phyloP scores from a whole-genome alignment of 2,329 filamentous ascomycete species.

The Pezicula rhizophila region DNA sequence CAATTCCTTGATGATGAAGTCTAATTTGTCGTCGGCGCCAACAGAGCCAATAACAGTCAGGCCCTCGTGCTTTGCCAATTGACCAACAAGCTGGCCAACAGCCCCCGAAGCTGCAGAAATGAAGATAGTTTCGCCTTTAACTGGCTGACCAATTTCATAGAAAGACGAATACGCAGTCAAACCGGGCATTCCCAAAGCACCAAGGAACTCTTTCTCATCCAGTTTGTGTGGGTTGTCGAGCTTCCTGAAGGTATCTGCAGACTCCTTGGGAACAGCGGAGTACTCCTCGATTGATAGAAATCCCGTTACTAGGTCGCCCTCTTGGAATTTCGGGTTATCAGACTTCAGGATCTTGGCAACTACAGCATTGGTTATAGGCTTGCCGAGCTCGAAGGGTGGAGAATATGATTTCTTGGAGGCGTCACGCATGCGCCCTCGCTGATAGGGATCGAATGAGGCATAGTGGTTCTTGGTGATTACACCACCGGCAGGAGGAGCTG shows the following conservation, averaged over 20 bases:
- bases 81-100: constrained; percentile 71
- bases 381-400: constrained; percentile 52
- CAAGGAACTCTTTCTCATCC: constrained; percentile 63
- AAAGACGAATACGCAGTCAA: constrained; percentile 70
- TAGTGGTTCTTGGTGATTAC: constrained; percentile 66
- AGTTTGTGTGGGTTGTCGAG: constrained; percentile 66
- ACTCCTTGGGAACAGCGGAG: constrained; percentile 40
- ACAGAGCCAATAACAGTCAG: constrained; percentile 69
- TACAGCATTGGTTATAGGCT: constrained; percentile 57
- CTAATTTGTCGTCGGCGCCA: constrained; percentile 68
- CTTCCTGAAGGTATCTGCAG: constrained; percentile 38
- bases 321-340: constrained; percentile 53
- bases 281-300: constrained; percentile 64
- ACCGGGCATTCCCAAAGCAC: constrained; percentile 73
- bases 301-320: constrained; percentile 61
- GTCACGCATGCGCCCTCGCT: constrained; percentile 71
- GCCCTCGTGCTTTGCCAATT: constrained; percentile 71
- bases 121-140: constrained; percentile 74
- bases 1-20: constrained; percentile 68
- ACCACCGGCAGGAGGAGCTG: constrained; percentile 56
- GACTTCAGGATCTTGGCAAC: constrained; percentile 69
- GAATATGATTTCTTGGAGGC: constrained; percentile 61
- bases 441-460: constrained; percentile 78
- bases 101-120: constrained; percentile 69
- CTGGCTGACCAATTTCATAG: constrained; percentile 68